phyloP scores from a whole-genome alignment of 306 rosid genomes.

The Cucumis hystrix region DNA sequence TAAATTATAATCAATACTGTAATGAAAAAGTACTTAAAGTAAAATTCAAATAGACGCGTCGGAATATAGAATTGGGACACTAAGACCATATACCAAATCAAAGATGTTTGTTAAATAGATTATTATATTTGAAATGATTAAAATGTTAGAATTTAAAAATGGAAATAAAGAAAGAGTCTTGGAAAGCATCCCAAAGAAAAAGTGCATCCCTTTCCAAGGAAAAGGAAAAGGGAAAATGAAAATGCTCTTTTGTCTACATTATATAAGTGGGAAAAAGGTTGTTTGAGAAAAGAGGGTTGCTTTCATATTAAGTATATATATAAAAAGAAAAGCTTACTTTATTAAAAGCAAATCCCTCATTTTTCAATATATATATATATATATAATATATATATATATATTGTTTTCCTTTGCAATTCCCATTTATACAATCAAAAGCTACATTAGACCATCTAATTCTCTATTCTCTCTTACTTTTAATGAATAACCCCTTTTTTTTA shows the following conservation, averaged over 20 bases:
- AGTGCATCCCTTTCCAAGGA: constrained; percentile 19
- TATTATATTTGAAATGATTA: not conserved
- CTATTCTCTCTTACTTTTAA: not conserved
- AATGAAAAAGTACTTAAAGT: not conserved
- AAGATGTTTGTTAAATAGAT: not conserved
- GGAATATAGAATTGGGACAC: not conserved
- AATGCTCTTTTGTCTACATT: constrained; percentile 37
- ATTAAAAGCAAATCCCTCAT: constrained; percentile 21
- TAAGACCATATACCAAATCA: not conserved
- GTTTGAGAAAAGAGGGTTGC: constrained; percentile 24
- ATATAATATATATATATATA: not conserved
- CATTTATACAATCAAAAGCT: not conserved
- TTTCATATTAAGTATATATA: constrained; percentile 23
- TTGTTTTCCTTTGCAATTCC: not conserved
- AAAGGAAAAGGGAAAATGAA: constrained; percentile 22
- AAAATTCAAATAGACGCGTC: too few relatives aligned
- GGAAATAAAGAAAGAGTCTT: constrained; percentile 7
- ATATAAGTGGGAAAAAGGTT: constrained; percentile 15
- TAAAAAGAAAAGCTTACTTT: constrained; percentile 22
- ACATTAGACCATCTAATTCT: not conserved
- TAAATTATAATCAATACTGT: not conserved
- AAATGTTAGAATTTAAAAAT: not conserved
- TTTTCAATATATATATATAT: not conserved
- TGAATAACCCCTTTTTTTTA: not conserved
- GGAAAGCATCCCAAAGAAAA: constrained; percentile 28